phyloP scores from a whole-genome alignment of 441 rosid genomes.

The Croton setiger region DNA sequence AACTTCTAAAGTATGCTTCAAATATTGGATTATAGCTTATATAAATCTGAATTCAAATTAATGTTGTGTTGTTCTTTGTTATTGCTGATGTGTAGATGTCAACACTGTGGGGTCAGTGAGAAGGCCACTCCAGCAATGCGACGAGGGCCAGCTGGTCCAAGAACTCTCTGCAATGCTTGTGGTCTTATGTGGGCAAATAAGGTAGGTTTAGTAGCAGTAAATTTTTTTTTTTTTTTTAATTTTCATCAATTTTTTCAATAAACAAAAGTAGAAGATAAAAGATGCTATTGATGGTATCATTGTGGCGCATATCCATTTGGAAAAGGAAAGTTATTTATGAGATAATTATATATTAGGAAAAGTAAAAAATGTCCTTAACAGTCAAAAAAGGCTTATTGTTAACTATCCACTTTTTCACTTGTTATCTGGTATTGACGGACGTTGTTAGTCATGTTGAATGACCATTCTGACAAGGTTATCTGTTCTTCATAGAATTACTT shows the following conservation, averaged over 20 bases:
- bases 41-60: conserved; percentile 8
- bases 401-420: neutral
- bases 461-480: neutral
- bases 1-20: conserved; percentile 13
- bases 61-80: neutral
- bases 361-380: neutral
- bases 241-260: neutral
- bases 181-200: conserved; percentile 87
- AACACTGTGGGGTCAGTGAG: conserved; percentile 71
- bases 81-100: conserved; percentile 43
- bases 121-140: conserved; percentile 90
- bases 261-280: neutral
- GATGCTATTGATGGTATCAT: neutral
- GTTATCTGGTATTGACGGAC: neutral
- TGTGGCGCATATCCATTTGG: neutral
- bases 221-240: neutral
- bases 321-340: neutral
- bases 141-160: conserved; percentile 86
- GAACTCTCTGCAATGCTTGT: conserved; percentile 93
- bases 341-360: neutral
- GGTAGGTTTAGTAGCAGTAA: conserved; percentile 35
- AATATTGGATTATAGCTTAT: conserved; percentile 6
- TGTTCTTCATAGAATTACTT: neutral
- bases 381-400: neutral
- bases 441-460: neutral